Base-by-base conservation (phyloP, 768 basidiomycete species). In the Trametes punicea region DNA sequence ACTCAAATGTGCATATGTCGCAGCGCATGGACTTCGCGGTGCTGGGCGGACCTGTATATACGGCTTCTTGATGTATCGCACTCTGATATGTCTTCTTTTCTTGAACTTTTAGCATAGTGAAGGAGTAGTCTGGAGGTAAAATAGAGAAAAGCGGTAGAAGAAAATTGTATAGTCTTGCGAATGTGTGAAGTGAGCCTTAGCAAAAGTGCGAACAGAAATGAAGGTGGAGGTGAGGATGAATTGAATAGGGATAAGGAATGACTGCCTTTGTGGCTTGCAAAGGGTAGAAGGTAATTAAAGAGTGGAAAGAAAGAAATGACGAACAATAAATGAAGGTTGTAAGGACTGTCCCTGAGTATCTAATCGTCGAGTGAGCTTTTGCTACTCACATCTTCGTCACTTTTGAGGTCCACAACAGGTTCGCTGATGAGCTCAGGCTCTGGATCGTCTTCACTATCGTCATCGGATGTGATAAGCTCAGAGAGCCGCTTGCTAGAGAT, bases 391-490 rank as follows among this genome's bases (percentile, higher is more conserved):
- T 40, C 39, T 20, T 40, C 39, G n/a, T 40, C 39, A 20, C 39
- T 40, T 20, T 16, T 40, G 16, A n/a, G 39, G 39, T 20, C 20
- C 16, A 8, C 39, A 20, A n/a, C 39, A n/a, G 39, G 39, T 20
- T 40, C 39, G 39, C 39, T 8, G 18, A 40, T 18, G 16, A 40
- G 16, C 18, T 51, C 39, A 21, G 20, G 36, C 36, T 51, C 50
- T 16, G 31, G 30, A 15, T 40, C 52, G 25, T 54, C 52, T 46
- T 46, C 44, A 31, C 33, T 44, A 30, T 54, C 27, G 42, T 54
- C 52, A 8, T 46, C 20, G 15, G 42, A 45, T 18, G 10, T 6
- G 20, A 27, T 40, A 30, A 53, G 40, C 39, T 53, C 41, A 15
- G 18, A 20, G 13, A 53, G 30, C 5, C 41, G 41, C 26, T 31